Base-by-base conservation (phyloP, 768 basidiomycete genomes). In the Phlebiopsis flavidoalba region DNA sequence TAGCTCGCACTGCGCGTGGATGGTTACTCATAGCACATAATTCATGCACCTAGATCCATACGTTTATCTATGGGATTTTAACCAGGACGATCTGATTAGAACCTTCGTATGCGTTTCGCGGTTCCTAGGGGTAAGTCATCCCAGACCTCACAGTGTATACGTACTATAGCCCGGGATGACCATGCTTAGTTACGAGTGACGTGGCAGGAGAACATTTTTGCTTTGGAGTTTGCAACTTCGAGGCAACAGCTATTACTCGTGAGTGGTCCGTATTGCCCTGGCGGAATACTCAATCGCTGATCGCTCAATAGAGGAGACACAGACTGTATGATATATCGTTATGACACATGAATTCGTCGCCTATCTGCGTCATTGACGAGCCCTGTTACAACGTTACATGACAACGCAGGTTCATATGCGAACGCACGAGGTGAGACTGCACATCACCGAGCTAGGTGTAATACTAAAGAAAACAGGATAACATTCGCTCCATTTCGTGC, bases 211-310 rank as follows among this genome's bases (percentile, higher is more conserved):
- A 91, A 90, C 64, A 80, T 91, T 37, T 84, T 93, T 70, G 79
- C 82, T 17, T 74, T 92, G 33, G 81, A 81, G 51, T 91, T 92
- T 73, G 90, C 89, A 6, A 79, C 85, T 0, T 77, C 78, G 21
- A 88, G 87, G 66, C 79, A 78, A 55, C 85, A 79, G 67, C 69
- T 91, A 46, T n/a, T 83, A 82, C 68, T 84, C 84, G 89, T 90
- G 61, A 69, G 88, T 76, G 33, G n/a, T 19, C 64, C 59, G 35
- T 68, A 17, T 36, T 55, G 48, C 19, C 36, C 58, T 57, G 46
- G 35, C 12, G 15, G 14, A 2, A 2, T 19, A 19, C 36, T 26
- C 22, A 31, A 6, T 6, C 26, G 26, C 6, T 31, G 6, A 45
- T 31, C 49, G 14, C 8, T 8, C 5, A 8, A 2, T 15, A 72